Evolutionary conservation across 345 rosid species (phyloP).

Genomic region (Populus nigra): DNA sequence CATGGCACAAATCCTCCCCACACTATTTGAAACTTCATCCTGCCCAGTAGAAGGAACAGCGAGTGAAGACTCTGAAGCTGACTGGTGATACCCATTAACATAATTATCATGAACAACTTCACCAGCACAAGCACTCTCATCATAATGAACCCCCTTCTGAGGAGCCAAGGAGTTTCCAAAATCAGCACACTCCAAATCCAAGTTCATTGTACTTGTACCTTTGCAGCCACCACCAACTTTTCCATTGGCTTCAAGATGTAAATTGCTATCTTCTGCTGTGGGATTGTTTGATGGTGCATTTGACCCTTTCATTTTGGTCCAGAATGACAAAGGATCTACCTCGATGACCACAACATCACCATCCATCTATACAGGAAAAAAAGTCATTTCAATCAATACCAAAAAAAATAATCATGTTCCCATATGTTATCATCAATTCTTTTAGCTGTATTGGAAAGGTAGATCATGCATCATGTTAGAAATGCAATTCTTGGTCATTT

Average conservation of each 20-base stretch:
- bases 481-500: neutral
- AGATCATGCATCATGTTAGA: neutral
- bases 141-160: conserved; percentile 24
- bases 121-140: conserved; percentile 21
- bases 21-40: conserved; percentile 39
- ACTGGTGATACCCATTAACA: conserved; percentile 28
- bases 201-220: conserved; percentile 33
- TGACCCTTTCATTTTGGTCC: conserved; percentile 89
- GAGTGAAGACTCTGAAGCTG: conserved; percentile 26
- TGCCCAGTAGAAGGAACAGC: conserved; percentile 22
- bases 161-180: conserved; percentile 12
- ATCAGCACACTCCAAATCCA: conserved; percentile 18
- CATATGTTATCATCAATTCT: neutral
- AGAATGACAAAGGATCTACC: conserved; percentile 56
- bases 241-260: conserved; percentile 29
- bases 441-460: neutral
- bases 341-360: conserved; percentile 71
- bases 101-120: conserved; percentile 18
- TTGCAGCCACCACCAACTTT: conserved; percentile 24
- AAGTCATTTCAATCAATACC: conserved; percentile 1
- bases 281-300: conserved; percentile 34
- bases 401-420: neutral
- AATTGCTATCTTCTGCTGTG: conserved; percentile 30
- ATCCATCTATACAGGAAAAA: conserved; percentile 50
- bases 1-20: conserved; percentile 52